Conservation (phyloP, 1,284 basidiomycete genomes). For the Schizophyllum amplum region DNA sequence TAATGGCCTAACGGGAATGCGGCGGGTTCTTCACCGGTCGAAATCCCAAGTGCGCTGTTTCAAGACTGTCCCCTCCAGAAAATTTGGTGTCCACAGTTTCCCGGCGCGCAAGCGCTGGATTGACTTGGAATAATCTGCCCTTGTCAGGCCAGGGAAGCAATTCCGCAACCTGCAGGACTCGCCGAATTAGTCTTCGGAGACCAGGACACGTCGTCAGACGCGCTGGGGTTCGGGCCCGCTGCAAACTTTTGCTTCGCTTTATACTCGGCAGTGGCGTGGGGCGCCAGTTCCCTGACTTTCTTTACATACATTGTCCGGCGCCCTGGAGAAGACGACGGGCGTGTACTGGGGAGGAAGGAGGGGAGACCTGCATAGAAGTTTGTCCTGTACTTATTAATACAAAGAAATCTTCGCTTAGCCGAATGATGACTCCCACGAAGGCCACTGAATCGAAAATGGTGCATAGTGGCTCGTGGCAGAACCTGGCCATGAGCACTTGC, state of each 20-base stretch:
- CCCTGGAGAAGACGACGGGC: no score
- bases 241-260: constrained; percentile 57
- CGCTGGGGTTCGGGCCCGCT: constrained; percentile 63
- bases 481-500: no score
- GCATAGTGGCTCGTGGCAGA: no score
- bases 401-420: no score
- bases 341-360: no score
- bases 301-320: no score
- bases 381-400: no score
- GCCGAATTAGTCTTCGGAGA: constrained; percentile 89
- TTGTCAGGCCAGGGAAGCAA: constrained; percentile 82
- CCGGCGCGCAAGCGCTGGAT: constrained; percentile 52
- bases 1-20: constrained; percentile 77
- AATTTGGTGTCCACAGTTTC: constrained; percentile 74
- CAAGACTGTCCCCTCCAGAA: constrained; percentile 86
- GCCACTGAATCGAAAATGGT: no score
- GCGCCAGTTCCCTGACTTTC: no score
- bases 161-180: constrained; percentile 76
- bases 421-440: no score
- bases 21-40: constrained; percentile 60
- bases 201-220: constrained; percentile 75
- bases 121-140: constrained; percentile 72
- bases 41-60: constrained; percentile 72
- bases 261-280: no score
- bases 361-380: no score